Percentiles rank a stretch among this genome's conserved stretches.
phyloP scores from a whole-genome alignment of 345 rosid species.

The Aegle marmelos region DNA sequence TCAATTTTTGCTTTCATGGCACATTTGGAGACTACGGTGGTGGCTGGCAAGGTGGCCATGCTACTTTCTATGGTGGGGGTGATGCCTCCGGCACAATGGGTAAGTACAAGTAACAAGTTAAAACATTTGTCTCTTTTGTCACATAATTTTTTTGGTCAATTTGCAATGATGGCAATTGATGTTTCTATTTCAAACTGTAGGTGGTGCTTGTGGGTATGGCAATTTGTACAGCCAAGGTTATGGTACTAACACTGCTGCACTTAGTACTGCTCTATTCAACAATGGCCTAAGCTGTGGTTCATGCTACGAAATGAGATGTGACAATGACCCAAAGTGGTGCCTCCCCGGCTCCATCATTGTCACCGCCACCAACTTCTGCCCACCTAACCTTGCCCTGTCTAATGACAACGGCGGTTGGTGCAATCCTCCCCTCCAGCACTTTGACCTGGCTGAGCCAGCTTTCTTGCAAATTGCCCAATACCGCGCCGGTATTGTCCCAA shows the following conservation, averaged over 20 bases:
- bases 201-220: slow-evolving; percentile 86
- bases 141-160: not conserved
- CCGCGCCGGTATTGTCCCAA: slow-evolving; percentile 89
- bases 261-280: slow-evolving; percentile 78
- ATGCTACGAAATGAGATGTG: slow-evolving; percentile 71
- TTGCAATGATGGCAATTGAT: not conserved
- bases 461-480: slow-evolving; percentile 92
- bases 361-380: slow-evolving; percentile 88
- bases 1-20: slow-evolving; percentile 32
- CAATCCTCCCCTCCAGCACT: slow-evolving; percentile 96
- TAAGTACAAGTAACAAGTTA: slow-evolving; percentile 17
- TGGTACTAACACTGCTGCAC: slow-evolving; percentile 76
- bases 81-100: slow-evolving; percentile 91
- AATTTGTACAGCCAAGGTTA: slow-evolving; percentile 71
- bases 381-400: slow-evolving; percentile 67
- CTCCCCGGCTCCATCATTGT: slow-evolving; percentile 59
- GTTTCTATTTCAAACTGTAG: slow-evolving; percentile 24
- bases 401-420: slow-evolving; percentile 98
- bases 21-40: slow-evolving; percentile 57
- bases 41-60: slow-evolving; percentile 72
- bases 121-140: not conserved
- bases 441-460: slow-evolving; percentile 94
- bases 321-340: slow-evolving; percentile 68
- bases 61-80: slow-evolving; percentile 78
- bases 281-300: slow-evolving; percentile 76